Evolutionary conservation across 1,284 basidiomycete genomes (phyloP), one percentile per base, ranked within the genome.

Genomic region (Ustilago loliicola): DNA sequence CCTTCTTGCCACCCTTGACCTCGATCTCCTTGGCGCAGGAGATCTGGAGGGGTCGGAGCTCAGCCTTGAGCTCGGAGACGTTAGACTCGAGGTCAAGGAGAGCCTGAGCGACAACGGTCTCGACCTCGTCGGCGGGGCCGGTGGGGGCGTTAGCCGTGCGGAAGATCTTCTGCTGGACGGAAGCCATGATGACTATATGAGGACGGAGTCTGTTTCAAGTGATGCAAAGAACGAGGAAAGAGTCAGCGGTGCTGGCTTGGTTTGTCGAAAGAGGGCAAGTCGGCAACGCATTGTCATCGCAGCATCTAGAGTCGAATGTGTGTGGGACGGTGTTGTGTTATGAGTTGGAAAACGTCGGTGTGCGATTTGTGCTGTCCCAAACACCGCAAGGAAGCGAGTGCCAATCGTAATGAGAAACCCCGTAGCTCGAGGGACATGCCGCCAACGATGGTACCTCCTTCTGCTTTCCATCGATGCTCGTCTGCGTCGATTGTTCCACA

Each of bases 21-120:
- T 99, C 97, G 85, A 99, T 93, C 89, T 99, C 97, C 87, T 94
- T 94, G 77, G 96, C 97, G 82, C 96, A 94, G 83, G 95, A 96
- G 89, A 99, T 97, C 88, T 98, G 95, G 80, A 99, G 91, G 79
- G 93, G 92, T 69, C 95, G 92, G 77, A 99, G 92, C 90, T 99
- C 97, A 13, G 80, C 87, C 92, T 98, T 98, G 89, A 99, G 92
- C 89, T 99, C 97, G 76, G 96, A 93, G 72, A 98, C 96, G 88
- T 95, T 96, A 90, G 92, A 94, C 89, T 99, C 96, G 85, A 99
- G 92, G 90, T 99, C 97, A 84, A 99, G 88, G 84, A 99, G 90
- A 67, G 97, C 96, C 90, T 98, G 96, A 73, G 94, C 96, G 87
- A 99, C 93, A 86, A 89, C 91, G 83, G 90, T 92, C 90, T 99